These are phyloP conservation scores for Malus asiatica DNA, from an alignment of 306 rosid genomes.

Conservation along the genomic window DNA sequence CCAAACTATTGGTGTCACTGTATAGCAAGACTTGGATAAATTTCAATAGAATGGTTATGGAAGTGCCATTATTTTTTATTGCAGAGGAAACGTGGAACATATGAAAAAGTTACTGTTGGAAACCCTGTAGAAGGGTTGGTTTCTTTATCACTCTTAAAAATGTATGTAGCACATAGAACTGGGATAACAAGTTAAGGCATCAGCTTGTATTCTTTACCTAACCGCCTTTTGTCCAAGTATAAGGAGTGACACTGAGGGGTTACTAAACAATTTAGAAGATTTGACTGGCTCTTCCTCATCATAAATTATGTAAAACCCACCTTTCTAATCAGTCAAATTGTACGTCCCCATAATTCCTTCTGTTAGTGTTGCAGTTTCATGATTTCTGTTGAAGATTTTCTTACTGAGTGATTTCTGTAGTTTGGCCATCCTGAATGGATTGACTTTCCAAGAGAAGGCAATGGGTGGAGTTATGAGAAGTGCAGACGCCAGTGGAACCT, in stretches of 20 bases:
- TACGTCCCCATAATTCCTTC: background rate
- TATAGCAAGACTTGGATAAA: background rate
- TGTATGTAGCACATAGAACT: background rate
- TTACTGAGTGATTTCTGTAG: constrained; percentile 24
- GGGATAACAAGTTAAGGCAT: background rate
- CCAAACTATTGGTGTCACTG: constrained; percentile 12
- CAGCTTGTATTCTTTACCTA: background rate
- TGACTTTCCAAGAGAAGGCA: constrained; percentile 98
- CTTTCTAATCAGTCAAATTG: background rate
- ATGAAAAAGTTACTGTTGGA: background rate
- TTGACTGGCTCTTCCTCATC: background rate
- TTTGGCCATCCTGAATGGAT: constrained; percentile 99
- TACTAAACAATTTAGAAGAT: background rate
- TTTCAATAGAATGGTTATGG: background rate
- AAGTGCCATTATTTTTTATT: background rate
- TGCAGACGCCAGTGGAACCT: constrained; percentile 95
- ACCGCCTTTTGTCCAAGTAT: background rate
- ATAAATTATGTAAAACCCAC: background rate
- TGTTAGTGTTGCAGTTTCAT: background rate
- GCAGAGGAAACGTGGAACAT: background rate
- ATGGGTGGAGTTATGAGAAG: constrained; percentile 91
- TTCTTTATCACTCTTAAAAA: background rate
- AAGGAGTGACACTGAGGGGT: too few species aligned
- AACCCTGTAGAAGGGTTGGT: background rate
- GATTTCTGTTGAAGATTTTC: background rate